Evolutionary conservation across 2,329 filamentous ascomycete species (phyloP), one percentile per base, ranked within the genome.

Genomic region (Neocucurbitaria cava): DNA sequence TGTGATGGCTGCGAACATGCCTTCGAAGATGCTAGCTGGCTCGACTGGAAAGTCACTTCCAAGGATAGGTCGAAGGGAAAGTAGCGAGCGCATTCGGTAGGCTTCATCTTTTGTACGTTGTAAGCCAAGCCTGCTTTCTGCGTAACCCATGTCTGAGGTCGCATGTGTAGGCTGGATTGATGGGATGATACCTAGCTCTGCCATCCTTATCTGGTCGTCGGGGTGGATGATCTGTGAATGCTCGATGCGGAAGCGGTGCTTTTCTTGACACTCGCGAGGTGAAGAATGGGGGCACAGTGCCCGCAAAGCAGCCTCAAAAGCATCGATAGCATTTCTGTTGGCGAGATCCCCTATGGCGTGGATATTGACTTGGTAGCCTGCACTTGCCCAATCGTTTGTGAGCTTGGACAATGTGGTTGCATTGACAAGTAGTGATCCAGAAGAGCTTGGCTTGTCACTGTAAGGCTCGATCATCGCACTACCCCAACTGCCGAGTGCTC

Each of bases 41-140:
- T 90, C 88, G 7, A 91, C 88, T 33, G 88, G 88, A 62, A 90
- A 90, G 65, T 90, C 88, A 44, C 86, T 89, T 2, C 88, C 88
- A 1, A 91, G 79, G 0, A 89, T 75, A 3, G 84, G 84, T 0
- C 71, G 72, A 11, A 82, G 68, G 21, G 82, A 77, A 1, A 88
- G 79, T 1, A 90, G 73, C 0, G 84, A 86, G 10, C 78, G 78
- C 87, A 90, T 89, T 20, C 87, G 81, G 71, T 91, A 91, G 1
- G 87, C 88, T 55, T 85, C 83, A 13, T 75, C 65, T 17, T 70
- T 67, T 0, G 84, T 84, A 20, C 88, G 83, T 21, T 80, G 72
- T 9, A 68, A 64, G 0, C 88, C 88, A 0, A 91, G 82, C 6
- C 88, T 81, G 35, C 72, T 74, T 56, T 85, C 81, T 8, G 87